These are phyloP conservation scores for Speleostelium caveatum DNA, from an alignment of 78 protist species.

Conservation along the genomic window DNA sequence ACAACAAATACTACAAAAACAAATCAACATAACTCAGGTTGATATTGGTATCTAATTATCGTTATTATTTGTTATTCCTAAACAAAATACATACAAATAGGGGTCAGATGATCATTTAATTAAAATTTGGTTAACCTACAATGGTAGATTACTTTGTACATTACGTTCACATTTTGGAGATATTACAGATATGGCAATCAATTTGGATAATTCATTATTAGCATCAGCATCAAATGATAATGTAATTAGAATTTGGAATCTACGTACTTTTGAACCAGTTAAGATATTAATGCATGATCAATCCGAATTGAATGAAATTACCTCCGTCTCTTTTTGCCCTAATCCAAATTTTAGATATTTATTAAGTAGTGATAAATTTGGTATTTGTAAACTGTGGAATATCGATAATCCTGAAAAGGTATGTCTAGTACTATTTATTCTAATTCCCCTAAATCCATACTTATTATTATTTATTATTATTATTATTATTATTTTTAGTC, in stretches of 20 bases:
- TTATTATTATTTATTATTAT: neutral
- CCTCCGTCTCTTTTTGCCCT: slow-evolving; percentile 47
- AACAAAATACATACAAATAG: too few species aligned
- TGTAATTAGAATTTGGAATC: slow-evolving; percentile 46
- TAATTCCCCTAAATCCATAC: neutral
- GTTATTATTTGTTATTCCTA: too few species aligned
- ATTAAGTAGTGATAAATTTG: slow-evolving; percentile 42
- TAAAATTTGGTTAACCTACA: slow-evolving; percentile 50
- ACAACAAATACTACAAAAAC: too few species aligned
- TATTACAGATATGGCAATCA: slow-evolving; percentile 61
- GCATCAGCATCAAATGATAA: slow-evolving; percentile 49
- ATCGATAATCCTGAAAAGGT: slow-evolving; percentile 22
- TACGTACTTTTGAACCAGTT: neutral
- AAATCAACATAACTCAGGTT: too few species aligned
- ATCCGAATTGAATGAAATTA: slow-evolving; percentile 11
- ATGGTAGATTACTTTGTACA: slow-evolving; percentile 36
- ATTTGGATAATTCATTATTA: slow-evolving; percentile 39
- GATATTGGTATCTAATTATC: too few species aligned
- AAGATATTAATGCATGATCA: slow-evolving; percentile 1
- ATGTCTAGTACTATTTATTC: neutral
- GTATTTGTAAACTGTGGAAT: slow-evolving; percentile 50
- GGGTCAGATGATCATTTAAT: slow-evolving; percentile 68
- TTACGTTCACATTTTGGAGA: slow-evolving; percentile 66
- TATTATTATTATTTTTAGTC: neutral
- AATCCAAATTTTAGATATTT: slow-evolving; percentile 11